Evolutionary conservation across 2,329 filamentous ascomycete genomes (phyloP), one percentile per base, ranked within the genome.

Genomic region (Fusarium sp.): DNA sequence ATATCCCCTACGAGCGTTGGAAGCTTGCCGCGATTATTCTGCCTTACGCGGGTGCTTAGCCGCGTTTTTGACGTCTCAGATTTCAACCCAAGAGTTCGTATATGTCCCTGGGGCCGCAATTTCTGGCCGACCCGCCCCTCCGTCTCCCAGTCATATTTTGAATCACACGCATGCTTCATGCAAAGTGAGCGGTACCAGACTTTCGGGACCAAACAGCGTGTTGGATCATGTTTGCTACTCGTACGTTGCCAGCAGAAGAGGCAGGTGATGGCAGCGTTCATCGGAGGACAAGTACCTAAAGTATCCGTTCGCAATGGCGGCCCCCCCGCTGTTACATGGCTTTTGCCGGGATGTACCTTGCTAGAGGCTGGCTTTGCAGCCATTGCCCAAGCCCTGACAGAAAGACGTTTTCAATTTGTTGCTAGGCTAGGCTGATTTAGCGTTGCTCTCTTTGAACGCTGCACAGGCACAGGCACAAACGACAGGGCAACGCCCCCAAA

Each of bases 111-210:
- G 54, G 43, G 62, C 65, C 59, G 57, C 71, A 65, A 28, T 59
- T 65, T 52, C 53, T 46, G 45, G 62, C 44, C 57, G 43, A 63
- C 56, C 43, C 60, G 47, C 55, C 42, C 53, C 55, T 51, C 50
- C 39, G 49, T 69, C 59, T 58, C 31, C 49, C 53, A 70, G 64
- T 62, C 67, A 61, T 53, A 65, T 69, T 49, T 66, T 55, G 43
- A 57, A 56, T 57, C 59, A 64, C 61, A 64, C 52, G 28, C 61
- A 64, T 69, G 53, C 49, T 47, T 73, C 59, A 75, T 75, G 74
- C 73, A 76, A 57, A 71, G 56, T 69, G 70, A 61, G 75, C 75
- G 75, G 72, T 76, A 75, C 76, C 77, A 72, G 62, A 73, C 65
- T 69, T 55, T 72, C 70, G 76, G 76, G 71, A 70, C 72, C 70